Evolutionary conservation across 2,329 filamentous ascomycete species (phyloP).

Genomic region (Ophiostoma ulmi): DNA sequence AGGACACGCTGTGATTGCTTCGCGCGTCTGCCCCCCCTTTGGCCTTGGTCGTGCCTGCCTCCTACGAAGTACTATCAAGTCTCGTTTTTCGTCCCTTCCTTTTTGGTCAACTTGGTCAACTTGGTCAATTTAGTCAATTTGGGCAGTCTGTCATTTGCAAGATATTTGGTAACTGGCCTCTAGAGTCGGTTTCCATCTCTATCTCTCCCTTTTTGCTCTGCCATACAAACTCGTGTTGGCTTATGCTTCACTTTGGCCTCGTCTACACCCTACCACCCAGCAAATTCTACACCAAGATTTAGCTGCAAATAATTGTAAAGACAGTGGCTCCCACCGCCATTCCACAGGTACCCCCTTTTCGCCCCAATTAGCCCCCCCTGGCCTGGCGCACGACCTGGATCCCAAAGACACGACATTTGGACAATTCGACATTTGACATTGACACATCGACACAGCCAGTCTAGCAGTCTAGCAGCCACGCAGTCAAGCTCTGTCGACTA

Average conservation of each 20-base stretch:
- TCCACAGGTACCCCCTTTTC: slow-evolving; percentile 12
- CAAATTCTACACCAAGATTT: no score
- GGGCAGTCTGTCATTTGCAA: neutral
- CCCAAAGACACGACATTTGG: slow-evolving; percentile 8
- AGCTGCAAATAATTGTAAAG: neutral
- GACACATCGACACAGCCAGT: neutral
- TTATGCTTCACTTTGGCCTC: neutral
- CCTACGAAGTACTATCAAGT: neutral
- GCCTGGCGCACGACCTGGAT: slow-evolving; percentile 13
- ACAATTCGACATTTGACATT: neutral
- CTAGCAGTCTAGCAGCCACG: neutral
- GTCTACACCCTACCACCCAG: neutral
- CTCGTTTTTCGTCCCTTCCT: slow-evolving; percentile 12
- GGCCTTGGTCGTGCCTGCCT: slow-evolving; percentile 16
- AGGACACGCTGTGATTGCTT: slow-evolving; percentile 6
- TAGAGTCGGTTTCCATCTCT: neutral
- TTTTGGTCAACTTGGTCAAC: slow-evolving; percentile 6
- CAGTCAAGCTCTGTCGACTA: neutral
- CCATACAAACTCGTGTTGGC: neutral
- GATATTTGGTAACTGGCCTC: neutral
- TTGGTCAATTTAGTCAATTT: neutral
- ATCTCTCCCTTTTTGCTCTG: slow-evolving; percentile 14
- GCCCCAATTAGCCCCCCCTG: slow-evolving; percentile 12
- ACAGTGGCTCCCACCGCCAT: slow-evolving; percentile 7
- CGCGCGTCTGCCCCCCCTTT: slow-evolving; percentile 10